phyloP scores from a whole-genome alignment of 495 filamentous ascomycete genomes.

The Lichina pygmaea region DNA sequence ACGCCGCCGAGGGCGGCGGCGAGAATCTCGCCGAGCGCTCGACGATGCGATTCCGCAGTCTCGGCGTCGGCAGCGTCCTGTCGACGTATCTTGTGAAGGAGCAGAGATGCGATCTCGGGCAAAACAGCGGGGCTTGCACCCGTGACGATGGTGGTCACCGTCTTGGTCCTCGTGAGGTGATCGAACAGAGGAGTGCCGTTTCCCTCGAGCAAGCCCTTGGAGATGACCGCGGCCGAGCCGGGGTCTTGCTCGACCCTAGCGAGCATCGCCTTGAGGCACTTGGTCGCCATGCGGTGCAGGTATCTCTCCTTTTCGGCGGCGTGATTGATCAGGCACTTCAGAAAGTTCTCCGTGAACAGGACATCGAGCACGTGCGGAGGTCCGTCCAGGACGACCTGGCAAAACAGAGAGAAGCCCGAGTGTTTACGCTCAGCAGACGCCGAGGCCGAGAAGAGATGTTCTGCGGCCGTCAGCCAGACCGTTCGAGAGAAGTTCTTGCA shows the following conservation, averaged over 20 bases:
- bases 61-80: slow-evolving; percentile 16
- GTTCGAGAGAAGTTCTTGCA: slow-evolving; percentile 1
- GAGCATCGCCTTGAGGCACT: slow-evolving; percentile 40
- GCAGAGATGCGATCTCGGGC: slow-evolving; percentile 13
- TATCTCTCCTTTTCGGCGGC: slow-evolving; percentile 61
- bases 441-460: slow-evolving; percentile 50
- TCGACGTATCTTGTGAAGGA: background rate
- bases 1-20: slow-evolving; percentile 17
- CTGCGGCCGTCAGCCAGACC: slow-evolving; percentile 8
- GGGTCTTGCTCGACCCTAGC: slow-evolving; percentile 36
- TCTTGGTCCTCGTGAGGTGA: slow-evolving; percentile 67
- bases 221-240: slow-evolving; percentile 24
- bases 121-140: slow-evolving; percentile 17
- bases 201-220: slow-evolving; percentile 37
- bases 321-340: slow-evolving; percentile 69
- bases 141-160: slow-evolving; percentile 45
- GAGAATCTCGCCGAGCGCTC: slow-evolving; percentile 21
- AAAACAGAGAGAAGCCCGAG: slow-evolving; percentile 69
- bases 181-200: slow-evolving; percentile 60
- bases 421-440: slow-evolving; percentile 73
- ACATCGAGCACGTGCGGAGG: slow-evolving; percentile 18
- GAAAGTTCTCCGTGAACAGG: slow-evolving; percentile 59
- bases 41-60: slow-evolving; percentile 17
- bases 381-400: slow-evolving; percentile 31
- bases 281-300: slow-evolving; percentile 54